phyloP scores from a whole-genome alignment of 2,329 filamentous ascomycete genomes.

The Epichloe uncinata region DNA sequence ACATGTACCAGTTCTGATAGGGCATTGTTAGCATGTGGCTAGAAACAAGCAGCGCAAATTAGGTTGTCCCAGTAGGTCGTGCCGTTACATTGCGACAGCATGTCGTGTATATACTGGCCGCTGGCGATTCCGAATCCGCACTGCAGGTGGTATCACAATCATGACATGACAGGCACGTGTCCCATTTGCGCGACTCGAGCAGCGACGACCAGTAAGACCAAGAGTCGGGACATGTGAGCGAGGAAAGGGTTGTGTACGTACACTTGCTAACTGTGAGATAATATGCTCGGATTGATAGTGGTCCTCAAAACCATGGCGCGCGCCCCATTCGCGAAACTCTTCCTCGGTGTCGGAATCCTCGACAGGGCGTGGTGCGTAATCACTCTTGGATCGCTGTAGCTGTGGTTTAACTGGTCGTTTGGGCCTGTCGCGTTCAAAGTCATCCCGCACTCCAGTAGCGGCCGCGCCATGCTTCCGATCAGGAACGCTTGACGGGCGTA shows the following conservation, averaged over 20 bases:
- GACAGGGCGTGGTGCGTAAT: conserved; percentile 32
- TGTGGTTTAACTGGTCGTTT: conserved; percentile 32
- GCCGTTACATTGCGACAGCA: not conserved
- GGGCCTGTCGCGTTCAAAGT: conserved; percentile 22
- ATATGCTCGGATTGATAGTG: conserved; percentile 87
- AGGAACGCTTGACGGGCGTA: conserved; percentile 33
- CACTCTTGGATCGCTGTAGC: conserved; percentile 45
- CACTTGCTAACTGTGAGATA: conserved; percentile 68
- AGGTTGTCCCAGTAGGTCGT: not conserved
- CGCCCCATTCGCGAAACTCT: conserved; percentile 39
- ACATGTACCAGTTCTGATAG: conserved; percentile 92
- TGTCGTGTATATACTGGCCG: not conserved
- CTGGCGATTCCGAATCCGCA: not conserved
- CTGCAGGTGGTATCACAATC: conserved; percentile 3
- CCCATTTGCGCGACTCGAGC: conserved; percentile 3
- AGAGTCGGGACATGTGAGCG: not conserved
- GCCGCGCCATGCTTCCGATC: conserved; percentile 25
- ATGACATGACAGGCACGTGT: conserved; percentile 3
- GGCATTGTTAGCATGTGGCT: conserved; percentile 2
- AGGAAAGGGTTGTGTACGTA: conserved; percentile 29
- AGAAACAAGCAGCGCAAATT: not conserved
- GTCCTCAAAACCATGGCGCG: conserved; percentile 81
- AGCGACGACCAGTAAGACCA: not conserved
- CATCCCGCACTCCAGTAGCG: conserved; percentile 15
- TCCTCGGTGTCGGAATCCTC: conserved; percentile 28